Conservation (phyloP, 768 basidiomycete species). For the Tricholoma terreum region DNA sequence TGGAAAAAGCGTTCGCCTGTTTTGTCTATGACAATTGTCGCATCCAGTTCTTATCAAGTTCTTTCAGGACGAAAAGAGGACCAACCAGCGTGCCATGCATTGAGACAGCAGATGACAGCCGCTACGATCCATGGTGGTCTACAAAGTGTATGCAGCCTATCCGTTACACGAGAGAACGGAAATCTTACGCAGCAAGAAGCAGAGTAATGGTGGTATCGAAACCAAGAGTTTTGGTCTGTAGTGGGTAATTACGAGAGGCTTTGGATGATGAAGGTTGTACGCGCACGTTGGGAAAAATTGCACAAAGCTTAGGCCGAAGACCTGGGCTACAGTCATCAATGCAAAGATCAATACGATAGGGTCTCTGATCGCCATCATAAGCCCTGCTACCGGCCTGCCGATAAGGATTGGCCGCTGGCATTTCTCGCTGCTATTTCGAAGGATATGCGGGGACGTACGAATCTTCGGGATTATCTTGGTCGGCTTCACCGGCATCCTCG, state of each 20-base stretch:
- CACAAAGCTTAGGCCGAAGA: conserved; percentile 56
- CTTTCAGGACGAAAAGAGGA: not conserved
- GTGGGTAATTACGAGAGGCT: not conserved
- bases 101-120: conserved; percentile 44
- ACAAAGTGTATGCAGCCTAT: not conserved
- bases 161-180: too few species aligned
- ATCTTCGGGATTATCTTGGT: conserved; percentile 51
- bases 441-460: conserved; percentile 40
- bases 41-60: not conserved
- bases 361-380: conserved; percentile 56
- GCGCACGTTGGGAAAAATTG: conserved; percentile 58
- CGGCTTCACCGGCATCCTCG: conserved; percentile 67
- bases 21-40: conserved; percentile 31
- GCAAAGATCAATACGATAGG: conserved; percentile 53
- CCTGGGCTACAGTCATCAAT: conserved; percentile 46
- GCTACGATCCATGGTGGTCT: conserved; percentile 64
- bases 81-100: conserved; percentile 52
- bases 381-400: conserved; percentile 44
- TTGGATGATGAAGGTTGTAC: not conserved
- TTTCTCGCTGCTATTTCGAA: not conserved
- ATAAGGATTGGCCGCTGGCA: not conserved
- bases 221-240: conserved; percentile 56
- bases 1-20: conserved; percentile 69
- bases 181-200: conserved; percentile 57
- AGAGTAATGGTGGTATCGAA: conserved; percentile 57